Conservation (phyloP, 2,329 filamentous ascomycete species). For the Colletotrichum sp. region DNA sequence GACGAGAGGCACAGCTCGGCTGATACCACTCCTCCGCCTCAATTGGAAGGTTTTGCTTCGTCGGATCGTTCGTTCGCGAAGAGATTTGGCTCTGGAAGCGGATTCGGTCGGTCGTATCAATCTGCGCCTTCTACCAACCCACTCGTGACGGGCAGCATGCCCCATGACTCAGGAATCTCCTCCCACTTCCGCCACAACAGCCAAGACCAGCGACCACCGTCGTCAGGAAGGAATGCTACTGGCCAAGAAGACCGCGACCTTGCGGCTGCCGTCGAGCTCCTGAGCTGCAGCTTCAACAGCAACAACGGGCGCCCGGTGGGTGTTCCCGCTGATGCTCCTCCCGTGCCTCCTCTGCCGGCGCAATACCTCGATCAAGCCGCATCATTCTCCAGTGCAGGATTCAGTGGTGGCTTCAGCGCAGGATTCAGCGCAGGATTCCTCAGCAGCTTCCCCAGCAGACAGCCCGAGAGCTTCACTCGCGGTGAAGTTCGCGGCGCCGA, state of each 20-base stretch:
- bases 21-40: conserved; percentile 90
- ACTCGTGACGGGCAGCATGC: conserved; percentile 53
- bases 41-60: conserved; percentile 66
- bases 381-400: conserved; percentile 64
- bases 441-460: conserved; percentile 65
- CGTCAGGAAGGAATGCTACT: conserved; percentile 76
- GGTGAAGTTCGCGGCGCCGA: conserved; percentile 61
- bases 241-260: conserved; percentile 87
- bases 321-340: conserved; percentile 77
- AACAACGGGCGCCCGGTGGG: conserved; percentile 65
- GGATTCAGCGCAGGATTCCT: conserved; percentile 65
- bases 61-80: conserved; percentile 57
- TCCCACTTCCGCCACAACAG: conserved; percentile 75
- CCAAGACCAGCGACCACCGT: conserved; percentile 72
- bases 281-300: conserved; percentile 91
- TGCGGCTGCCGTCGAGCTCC: conserved; percentile 86
- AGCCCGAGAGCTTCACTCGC: conserved; percentile 70
- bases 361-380: conserved; percentile 73
- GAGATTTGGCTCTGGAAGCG: conserved; percentile 62
- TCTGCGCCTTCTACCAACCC: conserved; percentile 66
- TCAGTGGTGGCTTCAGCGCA: conserved; percentile 48
- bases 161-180: conserved; percentile 52
- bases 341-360: conserved; percentile 84
- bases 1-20: conserved; percentile 82
- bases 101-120: conserved; percentile 81